Conservation (phyloP, 305 asterid species). For the Fraxinus dipetala region DNA sequence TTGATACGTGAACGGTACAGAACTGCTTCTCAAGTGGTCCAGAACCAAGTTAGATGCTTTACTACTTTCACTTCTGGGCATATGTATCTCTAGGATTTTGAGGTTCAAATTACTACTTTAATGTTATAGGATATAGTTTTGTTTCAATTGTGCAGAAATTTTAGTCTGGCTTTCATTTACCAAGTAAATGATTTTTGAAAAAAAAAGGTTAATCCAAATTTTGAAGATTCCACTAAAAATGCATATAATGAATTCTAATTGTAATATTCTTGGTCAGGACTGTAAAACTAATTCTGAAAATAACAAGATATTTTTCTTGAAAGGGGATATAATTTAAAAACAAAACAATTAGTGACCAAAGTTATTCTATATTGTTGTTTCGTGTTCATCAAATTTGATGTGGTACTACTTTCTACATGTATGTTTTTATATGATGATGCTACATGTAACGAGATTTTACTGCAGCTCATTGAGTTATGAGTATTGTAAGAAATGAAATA, state of each 20-base stretch:
- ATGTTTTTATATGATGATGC: not conserved
- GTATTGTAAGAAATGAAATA: not conserved
- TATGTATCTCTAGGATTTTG: constrained; percentile 41
- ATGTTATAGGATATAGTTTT: not conserved
- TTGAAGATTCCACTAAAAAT: not conserved
- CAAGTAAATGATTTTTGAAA: not conserved
- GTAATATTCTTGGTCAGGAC: not conserved
- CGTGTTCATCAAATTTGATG: not conserved
- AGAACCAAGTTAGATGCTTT: constrained; percentile 92
- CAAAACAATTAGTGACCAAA: not conserved
- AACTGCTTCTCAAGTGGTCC: constrained; percentile 97
- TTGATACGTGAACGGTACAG: constrained; percentile 92
- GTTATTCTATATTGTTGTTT: not conserved
- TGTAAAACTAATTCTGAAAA: not conserved
- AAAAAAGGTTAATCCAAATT: not conserved
- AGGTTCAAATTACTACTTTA: constrained; percentile 2
- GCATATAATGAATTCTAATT: not conserved
- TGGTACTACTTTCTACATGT: not conserved
- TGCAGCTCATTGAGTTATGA: not conserved
- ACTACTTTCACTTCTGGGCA: constrained; percentile 50
- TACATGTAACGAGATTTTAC: not conserved
- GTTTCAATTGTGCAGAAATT: not conserved
- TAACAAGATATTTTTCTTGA: not conserved
- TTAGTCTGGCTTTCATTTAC: not conserved
- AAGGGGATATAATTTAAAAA: not conserved